Conservation (phyloP, 2,329 filamentous ascomycete genomes). For the Hypoxylon sp. region DNA sequence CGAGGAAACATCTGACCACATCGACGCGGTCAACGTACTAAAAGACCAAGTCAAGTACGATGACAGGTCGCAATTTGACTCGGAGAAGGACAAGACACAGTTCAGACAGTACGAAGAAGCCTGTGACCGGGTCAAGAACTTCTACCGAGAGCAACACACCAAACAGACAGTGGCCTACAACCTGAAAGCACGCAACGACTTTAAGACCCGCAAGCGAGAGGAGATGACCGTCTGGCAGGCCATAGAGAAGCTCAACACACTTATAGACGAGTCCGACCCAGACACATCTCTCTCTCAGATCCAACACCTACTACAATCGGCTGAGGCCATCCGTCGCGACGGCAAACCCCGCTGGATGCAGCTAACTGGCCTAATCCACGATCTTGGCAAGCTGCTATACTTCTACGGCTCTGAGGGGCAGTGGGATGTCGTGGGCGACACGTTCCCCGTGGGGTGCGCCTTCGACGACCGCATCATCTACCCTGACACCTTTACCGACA, state of each 20-base stretch:
- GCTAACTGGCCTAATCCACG: conserved; percentile 82
- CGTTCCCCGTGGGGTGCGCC: conserved; percentile 82
- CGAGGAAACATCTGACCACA: conserved; percentile 62
- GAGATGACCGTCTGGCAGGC: conserved; percentile 92
- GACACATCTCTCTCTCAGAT: conserved; percentile 91
- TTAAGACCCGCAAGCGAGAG: conserved; percentile 73
- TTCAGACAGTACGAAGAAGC: conserved; percentile 89
- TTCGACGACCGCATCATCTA: conserved; percentile 85
- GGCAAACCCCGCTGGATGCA: conserved; percentile 88
- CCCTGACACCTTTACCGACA: conserved; percentile 80
- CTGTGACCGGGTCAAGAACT: conserved; percentile 86
- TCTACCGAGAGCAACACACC: conserved; percentile 81
- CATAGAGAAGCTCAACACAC: conserved; percentile 91
- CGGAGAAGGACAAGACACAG: conserved; percentile 81
- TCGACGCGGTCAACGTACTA: conserved; percentile 70
- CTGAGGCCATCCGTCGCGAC: conserved; percentile 89
- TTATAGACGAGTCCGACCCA: conserved; percentile 92
- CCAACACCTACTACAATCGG: conserved; percentile 88
- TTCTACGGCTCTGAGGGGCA: conserved; percentile 88
- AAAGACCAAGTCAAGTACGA: conserved; percentile 61
- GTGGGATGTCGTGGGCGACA: conserved; percentile 94
- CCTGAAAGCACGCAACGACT: conserved; percentile 80
- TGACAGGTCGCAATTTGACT: conserved; percentile 75
- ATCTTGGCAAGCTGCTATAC: conserved; percentile 84
- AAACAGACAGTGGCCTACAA: conserved; percentile 89